Evolutionary conservation across 176 grass and related monocot genomes (phyloP).

Genomic region (Carex pumila): DNA sequence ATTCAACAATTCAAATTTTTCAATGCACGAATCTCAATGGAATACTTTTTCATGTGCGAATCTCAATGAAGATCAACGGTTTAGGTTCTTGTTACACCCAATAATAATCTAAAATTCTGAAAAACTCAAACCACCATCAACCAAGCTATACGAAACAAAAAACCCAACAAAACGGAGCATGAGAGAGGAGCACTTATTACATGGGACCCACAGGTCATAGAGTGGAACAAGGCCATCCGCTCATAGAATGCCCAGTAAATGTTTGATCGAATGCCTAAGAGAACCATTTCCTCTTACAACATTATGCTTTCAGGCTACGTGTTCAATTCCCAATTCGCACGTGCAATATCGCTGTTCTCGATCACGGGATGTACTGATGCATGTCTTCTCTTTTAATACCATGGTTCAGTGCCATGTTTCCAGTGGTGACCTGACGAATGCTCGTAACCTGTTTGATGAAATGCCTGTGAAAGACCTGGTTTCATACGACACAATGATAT

Average conservation of each 20-base stretch:
- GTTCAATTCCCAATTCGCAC: conserved; percentile 44
- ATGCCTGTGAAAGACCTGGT: too few species aligned
- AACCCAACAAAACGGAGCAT: neutral
- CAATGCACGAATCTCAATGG: too few species aligned
- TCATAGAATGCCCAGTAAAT: conserved; percentile 45
- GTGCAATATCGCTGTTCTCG: conserved; percentile 44
- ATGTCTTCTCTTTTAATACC: conserved; percentile 76
- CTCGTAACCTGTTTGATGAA: too few species aligned
- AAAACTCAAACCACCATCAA: neutral
- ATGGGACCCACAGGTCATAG: conserved; percentile 38
- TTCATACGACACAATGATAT: too few species aligned
- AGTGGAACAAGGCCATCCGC: conserved; percentile 72
- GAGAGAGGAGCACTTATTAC: neutral
- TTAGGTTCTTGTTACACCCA: too few species aligned
- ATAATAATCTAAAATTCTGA: too few species aligned
- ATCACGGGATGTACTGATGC: conserved; percentile 4
- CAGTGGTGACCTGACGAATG: conserved; percentile 28
- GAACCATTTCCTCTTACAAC: conserved; percentile 76
- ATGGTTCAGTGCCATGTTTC: conserved; percentile 47
- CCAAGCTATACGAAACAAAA: neutral
- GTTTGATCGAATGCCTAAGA: conserved; percentile 53
- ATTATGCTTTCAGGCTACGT: conserved; percentile 82
- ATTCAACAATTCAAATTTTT: too few species aligned
- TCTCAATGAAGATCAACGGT: too few species aligned
- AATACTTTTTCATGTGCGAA: too few species aligned